These are phyloP conservation scores for Paramecium bursaria DNA, from an alignment of 73 alveolate genomes.

Conservation along the genomic window DNA sequence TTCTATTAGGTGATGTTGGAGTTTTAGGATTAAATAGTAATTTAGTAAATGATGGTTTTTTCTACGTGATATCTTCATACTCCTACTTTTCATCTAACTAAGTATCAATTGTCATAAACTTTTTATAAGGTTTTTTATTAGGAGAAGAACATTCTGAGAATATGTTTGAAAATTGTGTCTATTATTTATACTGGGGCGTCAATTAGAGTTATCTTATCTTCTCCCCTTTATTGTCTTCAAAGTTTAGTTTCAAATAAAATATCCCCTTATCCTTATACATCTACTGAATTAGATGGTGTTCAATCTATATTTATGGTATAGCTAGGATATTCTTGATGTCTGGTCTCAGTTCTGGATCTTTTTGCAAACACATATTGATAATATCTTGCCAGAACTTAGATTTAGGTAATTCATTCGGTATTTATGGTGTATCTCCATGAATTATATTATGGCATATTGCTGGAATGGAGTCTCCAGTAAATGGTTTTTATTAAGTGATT, in stretches of 20 bases:
- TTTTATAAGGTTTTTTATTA: slow-evolving; percentile 53
- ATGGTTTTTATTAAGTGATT: slow-evolving; percentile 64
- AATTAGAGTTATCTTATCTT: too few species aligned
- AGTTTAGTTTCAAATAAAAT: too few species aligned
- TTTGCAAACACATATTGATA: not conserved
- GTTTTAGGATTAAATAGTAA: slow-evolving; percentile 50
- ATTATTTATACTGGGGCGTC: slow-evolving; percentile 38
- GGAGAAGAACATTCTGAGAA: slow-evolving; percentile 57
- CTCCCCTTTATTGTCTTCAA: too few species aligned
- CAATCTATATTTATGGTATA: not conserved
- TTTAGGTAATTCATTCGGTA: not conserved
- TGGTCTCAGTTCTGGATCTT: slow-evolving; percentile 58
- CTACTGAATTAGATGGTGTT: not conserved
- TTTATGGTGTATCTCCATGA: slow-evolving; percentile 13
- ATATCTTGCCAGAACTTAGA: slow-evolving; percentile 25
- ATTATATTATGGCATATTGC: slow-evolving; percentile 28
- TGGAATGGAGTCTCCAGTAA: slow-evolving; percentile 57
- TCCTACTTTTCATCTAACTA: slow-evolving; percentile 47
- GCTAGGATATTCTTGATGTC: slow-evolving; percentile 6
- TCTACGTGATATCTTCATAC: slow-evolving; percentile 31
- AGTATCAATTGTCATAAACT: slow-evolving; percentile 53
- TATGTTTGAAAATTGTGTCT: not conserved
- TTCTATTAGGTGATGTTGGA: slow-evolving; percentile 67
- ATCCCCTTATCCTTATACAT: too few species aligned
- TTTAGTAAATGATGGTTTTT: slow-evolving; percentile 56